Conservation (phyloP, 164 flowering plant genomes). For the Berberis vulgaris region DNA sequence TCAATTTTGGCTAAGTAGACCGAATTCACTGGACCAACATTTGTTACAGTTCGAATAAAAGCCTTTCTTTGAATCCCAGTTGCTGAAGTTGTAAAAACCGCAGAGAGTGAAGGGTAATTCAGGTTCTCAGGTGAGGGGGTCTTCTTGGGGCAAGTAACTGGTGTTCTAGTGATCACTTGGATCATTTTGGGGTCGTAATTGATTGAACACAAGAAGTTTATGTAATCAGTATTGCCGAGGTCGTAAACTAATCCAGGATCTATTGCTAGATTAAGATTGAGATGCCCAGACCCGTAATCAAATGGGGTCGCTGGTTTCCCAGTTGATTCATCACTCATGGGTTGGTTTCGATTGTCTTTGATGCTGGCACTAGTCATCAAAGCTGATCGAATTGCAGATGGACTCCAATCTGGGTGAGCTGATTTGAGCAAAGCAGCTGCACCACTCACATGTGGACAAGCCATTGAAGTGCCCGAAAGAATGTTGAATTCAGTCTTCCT, state of each 20-base stretch:
- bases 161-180: conserved; percentile 51
- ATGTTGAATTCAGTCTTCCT: conserved; percentile 73
- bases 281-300: conserved; percentile 63
- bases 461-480: conserved; percentile 82
- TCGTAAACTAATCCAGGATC: conserved; percentile 81
- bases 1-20: conserved; percentile 43
- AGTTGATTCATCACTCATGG: conserved; percentile 59
- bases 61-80: conserved; percentile 33
- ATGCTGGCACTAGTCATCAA: conserved; percentile 71
- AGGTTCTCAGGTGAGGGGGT: conserved; percentile 50
- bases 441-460: conserved; percentile 79
- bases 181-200: conserved; percentile 48
- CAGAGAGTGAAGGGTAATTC: conserved; percentile 73
- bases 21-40: conserved; percentile 55
- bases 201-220: conserved; percentile 55
- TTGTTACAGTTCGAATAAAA: conserved; percentile 56
- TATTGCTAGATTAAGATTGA: conserved; percentile 56
- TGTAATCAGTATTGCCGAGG: conserved; percentile 41
- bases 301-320: conserved; percentile 50
- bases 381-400: conserved; percentile 69
- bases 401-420: conserved; percentile 74
- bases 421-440: conserved; percentile 82
- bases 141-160: conserved; percentile 38
- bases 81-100: conserved; percentile 29
- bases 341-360: conserved; percentile 26